Percentiles rank a stretch among this genome's conserved stretches.
These are phyloP conservation scores for Thermochaetoides thermophila DNA, from an alignment of 495 filamentous ascomycete species.

Conservation along the genomic window DNA sequence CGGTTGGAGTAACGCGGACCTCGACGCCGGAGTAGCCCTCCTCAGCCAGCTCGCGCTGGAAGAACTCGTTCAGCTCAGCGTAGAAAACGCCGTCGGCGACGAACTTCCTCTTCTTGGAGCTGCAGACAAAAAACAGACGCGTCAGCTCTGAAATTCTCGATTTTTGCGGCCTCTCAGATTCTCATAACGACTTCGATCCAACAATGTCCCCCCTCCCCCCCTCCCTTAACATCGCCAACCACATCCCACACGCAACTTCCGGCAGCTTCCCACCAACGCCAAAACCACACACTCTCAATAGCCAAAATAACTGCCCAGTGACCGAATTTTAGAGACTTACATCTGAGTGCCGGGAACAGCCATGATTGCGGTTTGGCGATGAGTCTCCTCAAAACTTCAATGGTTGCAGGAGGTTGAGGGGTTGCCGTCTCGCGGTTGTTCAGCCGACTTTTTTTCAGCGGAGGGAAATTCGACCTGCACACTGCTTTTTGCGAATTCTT, in stretches of 20 bases:
- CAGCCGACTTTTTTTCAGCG: slow-evolving; percentile 16
- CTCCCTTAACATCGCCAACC: background rate
- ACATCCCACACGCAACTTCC: background rate
- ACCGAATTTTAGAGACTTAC: slow-evolving; percentile 34
- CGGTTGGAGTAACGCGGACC: slow-evolving; percentile 97
- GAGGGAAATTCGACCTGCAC: slow-evolving; percentile 20
- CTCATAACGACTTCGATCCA: no score
- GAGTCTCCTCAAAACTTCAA: slow-evolving; percentile 11
- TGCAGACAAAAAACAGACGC: no score
- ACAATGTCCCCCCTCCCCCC: slow-evolving; percentile 1
- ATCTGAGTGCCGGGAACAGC: slow-evolving; percentile 37
- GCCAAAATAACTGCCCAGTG: no score
- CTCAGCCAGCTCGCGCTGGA: slow-evolving; percentile 99
- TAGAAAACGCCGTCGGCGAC: slow-evolving; percentile 99
- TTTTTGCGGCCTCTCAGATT: no score
- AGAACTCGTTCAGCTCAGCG: slow-evolving; percentile 99
- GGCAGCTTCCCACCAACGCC: no score
- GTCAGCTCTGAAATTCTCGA: no score
- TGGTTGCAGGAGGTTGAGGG: slow-evolving; percentile 17
- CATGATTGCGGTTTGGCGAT: slow-evolving; percentile 31
- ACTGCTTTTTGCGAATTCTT: slow-evolving; percentile 23
- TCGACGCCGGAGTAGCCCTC: slow-evolving; percentile 99
- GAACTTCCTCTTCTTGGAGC: slow-evolving; percentile 99
- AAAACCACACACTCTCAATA: background rate
- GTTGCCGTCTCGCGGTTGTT: slow-evolving; percentile 16